Evolutionary conservation across 208 protist species (phyloP).

Genomic region (Trypanosoma melophagium): DNA sequence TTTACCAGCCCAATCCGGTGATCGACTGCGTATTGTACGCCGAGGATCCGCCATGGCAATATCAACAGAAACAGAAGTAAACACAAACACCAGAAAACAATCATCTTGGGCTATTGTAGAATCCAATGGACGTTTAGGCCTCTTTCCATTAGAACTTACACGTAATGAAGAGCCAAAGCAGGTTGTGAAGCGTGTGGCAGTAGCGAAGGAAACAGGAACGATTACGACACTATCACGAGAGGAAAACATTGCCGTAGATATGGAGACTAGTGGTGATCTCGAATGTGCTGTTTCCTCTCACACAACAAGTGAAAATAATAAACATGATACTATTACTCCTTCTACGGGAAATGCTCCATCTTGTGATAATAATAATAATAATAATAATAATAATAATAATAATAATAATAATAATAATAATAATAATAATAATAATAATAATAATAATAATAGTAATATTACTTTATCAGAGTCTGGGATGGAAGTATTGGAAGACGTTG

Average conservation of each 20-base stretch:
- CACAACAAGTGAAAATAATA: no score
- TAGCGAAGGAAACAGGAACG: background rate
- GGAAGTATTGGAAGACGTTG: no score
- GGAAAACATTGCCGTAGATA: conserved; percentile 1
- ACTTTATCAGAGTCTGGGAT: no score
- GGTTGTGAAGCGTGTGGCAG: background rate
- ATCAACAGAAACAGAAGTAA: no score
- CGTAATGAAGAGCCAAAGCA: background rate
- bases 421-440: no score
- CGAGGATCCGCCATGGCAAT: background rate
- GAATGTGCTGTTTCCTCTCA: background rate
- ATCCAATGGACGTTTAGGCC: conserved; percentile 5
- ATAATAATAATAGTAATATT: no score
- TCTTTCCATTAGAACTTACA: conserved; percentile 22
- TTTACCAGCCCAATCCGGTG: conserved; percentile 5
- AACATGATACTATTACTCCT: no score
- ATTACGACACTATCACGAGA: background rate
- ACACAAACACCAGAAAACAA: no score
- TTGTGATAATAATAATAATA: no score
- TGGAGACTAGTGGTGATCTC: background rate
- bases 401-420: no score
- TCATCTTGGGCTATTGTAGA: conserved; percentile 17
- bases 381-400: no score
- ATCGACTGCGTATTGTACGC: conserved; percentile 13
- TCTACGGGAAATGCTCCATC: no score